phyloP scores from a whole-genome alignment of 1,284 basidiomycete genomes.

The Somion occarium region DNA sequence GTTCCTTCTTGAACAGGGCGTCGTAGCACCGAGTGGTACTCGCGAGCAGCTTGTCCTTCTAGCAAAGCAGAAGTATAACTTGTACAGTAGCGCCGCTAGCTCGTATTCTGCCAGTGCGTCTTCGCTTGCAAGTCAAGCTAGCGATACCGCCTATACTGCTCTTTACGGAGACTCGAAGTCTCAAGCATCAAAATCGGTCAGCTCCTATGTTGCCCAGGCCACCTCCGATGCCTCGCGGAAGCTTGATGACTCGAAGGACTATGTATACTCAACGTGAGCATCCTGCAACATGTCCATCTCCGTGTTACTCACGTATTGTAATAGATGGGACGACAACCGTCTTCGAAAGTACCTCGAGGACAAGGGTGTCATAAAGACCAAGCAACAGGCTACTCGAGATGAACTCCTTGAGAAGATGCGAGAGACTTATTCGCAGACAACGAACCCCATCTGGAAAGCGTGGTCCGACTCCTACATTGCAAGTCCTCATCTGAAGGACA shows the following conservation, averaged over 20 bases:
- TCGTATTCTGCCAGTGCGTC: constrained; percentile 19
- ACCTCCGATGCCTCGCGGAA: constrained; percentile 51
- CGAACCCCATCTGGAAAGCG: constrained; percentile 69
- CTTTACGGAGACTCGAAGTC: constrained; percentile 41
- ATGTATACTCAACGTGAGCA: constrained; percentile 66
- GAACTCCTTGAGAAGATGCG: constrained; percentile 68
- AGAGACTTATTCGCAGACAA: constrained; percentile 58
- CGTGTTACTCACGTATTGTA: not conserved
- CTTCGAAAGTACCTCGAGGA: constrained; percentile 69
- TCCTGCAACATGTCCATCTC: not conserved
- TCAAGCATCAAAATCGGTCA: constrained; percentile 42
- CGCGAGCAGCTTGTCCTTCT: constrained; percentile 76
- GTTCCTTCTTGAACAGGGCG: constrained; percentile 83
- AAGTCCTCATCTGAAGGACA: constrained; percentile 19
- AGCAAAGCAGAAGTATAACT: constrained; percentile 67
- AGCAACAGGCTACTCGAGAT: constrained; percentile 56
- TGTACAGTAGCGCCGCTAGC: constrained; percentile 45
- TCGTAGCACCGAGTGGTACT: constrained; percentile 76
- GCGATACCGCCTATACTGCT: constrained; percentile 34
- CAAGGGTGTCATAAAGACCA: constrained; percentile 68
- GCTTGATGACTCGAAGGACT: constrained; percentile 78
- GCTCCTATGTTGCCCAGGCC: constrained; percentile 32
- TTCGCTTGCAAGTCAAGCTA: constrained; percentile 13
- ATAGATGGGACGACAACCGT: constrained; percentile 72
- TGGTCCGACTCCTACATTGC: constrained; percentile 88